Percentiles rank a stretch among this genome's conserved stretches.
Evolutionary conservation across 345 rosid species (phyloP).

Genomic region (Erodium maritimum): DNA sequence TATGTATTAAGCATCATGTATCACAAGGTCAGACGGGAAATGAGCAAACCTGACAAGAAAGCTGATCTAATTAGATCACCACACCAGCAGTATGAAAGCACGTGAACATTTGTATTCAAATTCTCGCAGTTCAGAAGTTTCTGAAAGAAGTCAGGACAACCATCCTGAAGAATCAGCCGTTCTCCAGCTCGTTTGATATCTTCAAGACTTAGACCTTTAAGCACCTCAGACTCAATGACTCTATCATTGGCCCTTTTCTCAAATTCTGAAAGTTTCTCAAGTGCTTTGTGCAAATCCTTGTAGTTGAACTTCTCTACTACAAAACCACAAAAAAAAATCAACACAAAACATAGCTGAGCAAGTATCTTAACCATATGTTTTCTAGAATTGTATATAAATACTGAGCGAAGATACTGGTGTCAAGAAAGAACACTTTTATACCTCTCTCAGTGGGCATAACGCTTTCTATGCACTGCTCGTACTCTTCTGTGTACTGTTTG

Average conservation of each 20-base stretch:
- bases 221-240: conserved; percentile 76
- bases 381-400: no score
- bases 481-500: conserved; percentile 69
- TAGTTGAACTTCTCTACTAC: conserved; percentile 55
- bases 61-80: conserved; percentile 79
- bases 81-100: conserved; percentile 95
- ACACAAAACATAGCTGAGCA: neutral
- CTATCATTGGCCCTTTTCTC: conserved; percentile 72
- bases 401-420: no score
- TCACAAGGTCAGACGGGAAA: neutral
- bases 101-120: conserved; percentile 44
- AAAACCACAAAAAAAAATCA: conserved; percentile 16
- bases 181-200: conserved; percentile 91
- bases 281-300: conserved; percentile 54
- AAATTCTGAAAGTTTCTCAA: conserved; percentile 64
- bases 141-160: conserved; percentile 62
- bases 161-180: conserved; percentile 77
- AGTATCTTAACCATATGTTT: no score
- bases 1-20: neutral
- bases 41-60: conserved; percentile 49
- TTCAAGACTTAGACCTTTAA: conserved; percentile 74
- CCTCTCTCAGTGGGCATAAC: conserved; percentile 61
- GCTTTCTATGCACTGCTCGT: conserved; percentile 78
- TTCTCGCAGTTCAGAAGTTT: conserved; percentile 43
- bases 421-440: no score